Conservation (phyloP, 768 basidiomycete species). For the Tylopilus felleus region DNA sequence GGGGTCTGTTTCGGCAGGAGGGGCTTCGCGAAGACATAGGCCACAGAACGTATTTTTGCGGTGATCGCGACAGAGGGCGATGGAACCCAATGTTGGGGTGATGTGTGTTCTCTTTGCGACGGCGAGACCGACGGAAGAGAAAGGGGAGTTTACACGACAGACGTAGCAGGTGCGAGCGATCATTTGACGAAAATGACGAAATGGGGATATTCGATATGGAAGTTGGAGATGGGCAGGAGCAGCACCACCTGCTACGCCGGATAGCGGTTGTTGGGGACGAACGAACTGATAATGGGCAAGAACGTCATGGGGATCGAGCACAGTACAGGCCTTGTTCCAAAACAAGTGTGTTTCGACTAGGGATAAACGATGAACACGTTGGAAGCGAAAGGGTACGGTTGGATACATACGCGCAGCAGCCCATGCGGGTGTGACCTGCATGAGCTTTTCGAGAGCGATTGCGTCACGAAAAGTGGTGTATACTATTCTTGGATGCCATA, state of each 20-base stretch:
- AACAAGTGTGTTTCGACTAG: conserved; percentile 70
- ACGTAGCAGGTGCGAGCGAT: conserved; percentile 53
- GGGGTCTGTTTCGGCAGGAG: conserved; percentile 40
- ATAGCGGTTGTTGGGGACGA: conserved; percentile 34
- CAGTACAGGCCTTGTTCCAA: conserved; percentile 61
- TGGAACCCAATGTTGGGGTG: conserved; percentile 42
- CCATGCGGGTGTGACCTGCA: conserved; percentile 64
- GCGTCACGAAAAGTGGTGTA: conserved; percentile 64
- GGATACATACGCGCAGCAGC: conserved; percentile 50
- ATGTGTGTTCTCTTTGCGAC: conserved; percentile 44
- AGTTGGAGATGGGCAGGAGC: conserved; percentile 32
- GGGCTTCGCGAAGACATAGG: conserved; percentile 63
- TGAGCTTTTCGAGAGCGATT: conserved; percentile 55
- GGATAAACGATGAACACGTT: conserved; percentile 8
- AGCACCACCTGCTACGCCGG: conserved; percentile 30
- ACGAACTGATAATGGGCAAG: conserved; percentile 48
- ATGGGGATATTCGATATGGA: conserved; percentile 44
- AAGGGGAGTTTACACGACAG: conserved; percentile 66
- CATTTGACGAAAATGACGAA: conserved; percentile 62
- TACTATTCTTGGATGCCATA: conserved; percentile 61
- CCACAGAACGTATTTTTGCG: conserved; percentile 62
- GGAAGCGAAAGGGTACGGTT: background rate
- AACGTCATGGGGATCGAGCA: conserved; percentile 60
- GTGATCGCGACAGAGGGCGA: conserved; percentile 63
- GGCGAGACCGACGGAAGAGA: conserved; percentile 47